Conservation (phyloP, 805 yeast species). For the Candida coleopterorum region DNA sequence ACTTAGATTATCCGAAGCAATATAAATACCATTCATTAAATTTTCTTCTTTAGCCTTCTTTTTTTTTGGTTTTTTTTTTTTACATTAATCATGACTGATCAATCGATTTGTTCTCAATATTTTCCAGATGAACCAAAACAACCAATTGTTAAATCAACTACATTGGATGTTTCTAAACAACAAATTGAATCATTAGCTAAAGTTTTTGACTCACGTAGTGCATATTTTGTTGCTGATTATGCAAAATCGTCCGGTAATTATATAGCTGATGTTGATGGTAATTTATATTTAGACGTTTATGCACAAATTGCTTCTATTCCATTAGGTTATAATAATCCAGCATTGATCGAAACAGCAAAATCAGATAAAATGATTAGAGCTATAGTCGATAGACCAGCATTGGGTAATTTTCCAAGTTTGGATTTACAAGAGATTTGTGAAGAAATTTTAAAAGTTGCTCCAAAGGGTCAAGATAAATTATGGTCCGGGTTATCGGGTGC, state of each 20-base stretch:
- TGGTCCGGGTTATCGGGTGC: slow-evolving; percentile 85
- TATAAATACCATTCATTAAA: not conserved
- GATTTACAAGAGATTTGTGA: slow-evolving; percentile 56
- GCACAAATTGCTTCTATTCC: slow-evolving; percentile 85
- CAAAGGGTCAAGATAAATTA: slow-evolving; percentile 67
- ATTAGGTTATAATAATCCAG: slow-evolving; percentile 83
- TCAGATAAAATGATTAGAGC: slow-evolving; percentile 69
- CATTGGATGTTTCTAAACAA: slow-evolving; percentile 46
- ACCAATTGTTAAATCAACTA: slow-evolving; percentile 48
- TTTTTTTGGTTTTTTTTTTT: not conserved
- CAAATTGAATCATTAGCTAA: slow-evolving; percentile 50
- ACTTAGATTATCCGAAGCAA: too few species aligned
- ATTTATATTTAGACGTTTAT: slow-evolving; percentile 66
- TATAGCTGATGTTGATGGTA: slow-evolving; percentile 77
- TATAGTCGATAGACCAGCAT: slow-evolving; percentile 77
- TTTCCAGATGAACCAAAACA: slow-evolving; percentile 78
- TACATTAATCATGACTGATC: slow-evolving; percentile 9
- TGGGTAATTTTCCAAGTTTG: slow-evolving; percentile 73
- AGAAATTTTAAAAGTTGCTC: slow-evolving; percentile 61
- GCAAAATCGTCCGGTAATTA: slow-evolving; percentile 74
- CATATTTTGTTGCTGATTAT: slow-evolving; percentile 74
- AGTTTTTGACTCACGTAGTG: slow-evolving; percentile 69
- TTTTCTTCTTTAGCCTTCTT: not conserved
- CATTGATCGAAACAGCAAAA: slow-evolving; percentile 60
- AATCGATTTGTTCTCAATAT: slow-evolving; percentile 47